phyloP scores from a whole-genome alignment of 139 green algal species.

The Zygnema circumcarinatum region DNA sequence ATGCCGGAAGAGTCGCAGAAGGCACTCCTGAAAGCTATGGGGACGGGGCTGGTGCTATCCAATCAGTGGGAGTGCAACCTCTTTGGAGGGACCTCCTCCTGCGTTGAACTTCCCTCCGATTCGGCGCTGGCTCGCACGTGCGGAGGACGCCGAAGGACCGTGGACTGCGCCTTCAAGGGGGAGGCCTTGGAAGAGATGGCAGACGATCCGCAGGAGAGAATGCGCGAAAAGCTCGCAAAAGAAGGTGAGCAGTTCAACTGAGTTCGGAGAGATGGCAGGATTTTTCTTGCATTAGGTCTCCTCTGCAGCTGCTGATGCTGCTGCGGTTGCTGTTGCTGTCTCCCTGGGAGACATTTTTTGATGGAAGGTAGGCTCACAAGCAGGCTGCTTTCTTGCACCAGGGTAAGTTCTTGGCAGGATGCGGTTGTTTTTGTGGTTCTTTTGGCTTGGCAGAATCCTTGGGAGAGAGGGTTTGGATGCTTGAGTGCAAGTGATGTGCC shows the following conservation, averaged over 20 bases:
- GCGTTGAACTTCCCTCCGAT: neutral
- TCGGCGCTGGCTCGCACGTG: constrained; percentile 8
- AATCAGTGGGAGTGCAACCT: constrained; percentile 32
- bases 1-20: constrained; percentile 45
- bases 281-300: no score
- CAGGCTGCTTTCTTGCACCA: no score
- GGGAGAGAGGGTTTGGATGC: no score
- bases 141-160: neutral
- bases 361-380: no score
- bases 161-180: constrained; percentile 46
- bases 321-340: no score
- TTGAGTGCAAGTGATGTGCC: no score
- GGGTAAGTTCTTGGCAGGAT: no score
- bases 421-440: no score
- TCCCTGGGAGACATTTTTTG: no score
- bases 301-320: no score
- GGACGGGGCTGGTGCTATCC: constrained; percentile 18
- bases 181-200: constrained; percentile 19
- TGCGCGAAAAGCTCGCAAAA: constrained; percentile 8
- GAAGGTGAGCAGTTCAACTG: constrained; percentile 28
- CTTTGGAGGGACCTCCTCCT: constrained; percentile 19
- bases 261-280: neutral
- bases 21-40: constrained; percentile 33
- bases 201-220: constrained; percentile 1
- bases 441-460: no score